Conservation (phyloP, 208 protist species). For the Wallacemonas sp. region DNA sequence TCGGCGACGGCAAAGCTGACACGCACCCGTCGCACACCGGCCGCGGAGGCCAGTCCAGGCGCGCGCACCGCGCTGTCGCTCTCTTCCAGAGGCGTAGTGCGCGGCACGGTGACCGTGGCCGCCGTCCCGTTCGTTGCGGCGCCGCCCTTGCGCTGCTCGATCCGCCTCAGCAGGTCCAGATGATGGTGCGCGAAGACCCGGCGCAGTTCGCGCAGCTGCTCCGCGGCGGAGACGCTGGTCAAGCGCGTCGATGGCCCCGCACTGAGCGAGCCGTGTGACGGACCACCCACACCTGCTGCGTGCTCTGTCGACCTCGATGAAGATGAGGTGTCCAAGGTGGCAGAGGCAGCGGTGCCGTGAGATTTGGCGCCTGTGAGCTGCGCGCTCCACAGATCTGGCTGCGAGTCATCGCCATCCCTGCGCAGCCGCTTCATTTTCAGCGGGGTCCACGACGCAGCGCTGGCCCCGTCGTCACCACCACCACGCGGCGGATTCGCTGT, state of each 20-base stretch:
- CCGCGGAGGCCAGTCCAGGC: neutral
- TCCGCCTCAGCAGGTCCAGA: neutral
- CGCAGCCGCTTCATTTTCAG: slow-evolving; percentile 13
- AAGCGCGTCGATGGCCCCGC: too few species aligned
- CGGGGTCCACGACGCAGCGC: neutral
- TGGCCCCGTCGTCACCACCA: neutral
- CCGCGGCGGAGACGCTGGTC: too few species aligned
- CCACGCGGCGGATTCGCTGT: neutral
- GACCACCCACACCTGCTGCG: too few species aligned
- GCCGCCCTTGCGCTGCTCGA: neutral
- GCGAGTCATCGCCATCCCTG: neutral
- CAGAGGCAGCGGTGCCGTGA: neutral
- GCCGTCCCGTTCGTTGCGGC: neutral
- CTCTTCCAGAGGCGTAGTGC: too few species aligned
- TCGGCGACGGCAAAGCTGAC: neutral
- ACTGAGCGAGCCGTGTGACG: too few species aligned
- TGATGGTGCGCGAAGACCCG: slow-evolving; percentile 3
- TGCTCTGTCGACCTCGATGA: too few species aligned
- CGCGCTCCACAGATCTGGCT: slow-evolving; percentile 4
- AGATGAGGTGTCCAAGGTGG: too few species aligned
- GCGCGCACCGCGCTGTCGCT: neutral
- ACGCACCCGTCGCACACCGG: neutral
- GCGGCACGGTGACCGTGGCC: too few species aligned
- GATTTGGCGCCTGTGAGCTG: neutral
- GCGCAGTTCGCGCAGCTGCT: neutral